phyloP scores from a whole-genome alignment of 352 stramenopile species.

The Peronosclerospora sorghi region DNA sequence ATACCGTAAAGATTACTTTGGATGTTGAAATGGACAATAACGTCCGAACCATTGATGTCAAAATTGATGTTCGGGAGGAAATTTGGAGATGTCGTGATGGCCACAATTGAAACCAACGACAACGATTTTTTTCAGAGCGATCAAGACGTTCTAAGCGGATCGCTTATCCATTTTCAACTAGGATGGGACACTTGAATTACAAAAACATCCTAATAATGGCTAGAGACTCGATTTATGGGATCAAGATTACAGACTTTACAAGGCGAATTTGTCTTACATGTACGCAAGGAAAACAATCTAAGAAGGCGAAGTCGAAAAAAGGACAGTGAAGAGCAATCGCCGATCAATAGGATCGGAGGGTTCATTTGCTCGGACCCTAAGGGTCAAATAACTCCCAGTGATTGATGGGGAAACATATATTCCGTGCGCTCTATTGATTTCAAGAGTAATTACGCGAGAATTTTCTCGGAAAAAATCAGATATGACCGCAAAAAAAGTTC shows the following conservation, averaged over 20 bases:
- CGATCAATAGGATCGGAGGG: not conserved
- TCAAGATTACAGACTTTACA: not conserved
- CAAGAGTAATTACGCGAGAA: too few species aligned
- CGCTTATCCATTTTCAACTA: too few species aligned
- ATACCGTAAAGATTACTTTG: too few species aligned
- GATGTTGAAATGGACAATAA: too few species aligned
- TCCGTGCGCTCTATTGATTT: not conserved
- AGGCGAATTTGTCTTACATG: not conserved
- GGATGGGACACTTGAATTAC: not conserved
- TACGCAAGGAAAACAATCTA: not conserved
- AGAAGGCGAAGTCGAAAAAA: conserved; percentile 6
- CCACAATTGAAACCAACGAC: too few species aligned
- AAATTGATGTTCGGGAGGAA: too few species aligned
- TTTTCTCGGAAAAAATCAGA: not conserved
- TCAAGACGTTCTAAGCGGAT: too few species aligned
- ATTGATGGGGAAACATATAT: not conserved
- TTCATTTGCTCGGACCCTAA: not conserved
- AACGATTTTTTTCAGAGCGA: too few species aligned
- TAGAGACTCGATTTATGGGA: not conserved
- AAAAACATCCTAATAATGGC: not conserved
- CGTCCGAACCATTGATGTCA: too few species aligned
- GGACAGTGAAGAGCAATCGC: not conserved
- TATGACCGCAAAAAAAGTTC: not conserved
- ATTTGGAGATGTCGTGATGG: too few species aligned
- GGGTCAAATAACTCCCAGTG: not conserved